These are phyloP conservation scores for Pythium chondricola DNA, from an alignment of 352 stramenopile genomes.

Conservation along the genomic window DNA sequence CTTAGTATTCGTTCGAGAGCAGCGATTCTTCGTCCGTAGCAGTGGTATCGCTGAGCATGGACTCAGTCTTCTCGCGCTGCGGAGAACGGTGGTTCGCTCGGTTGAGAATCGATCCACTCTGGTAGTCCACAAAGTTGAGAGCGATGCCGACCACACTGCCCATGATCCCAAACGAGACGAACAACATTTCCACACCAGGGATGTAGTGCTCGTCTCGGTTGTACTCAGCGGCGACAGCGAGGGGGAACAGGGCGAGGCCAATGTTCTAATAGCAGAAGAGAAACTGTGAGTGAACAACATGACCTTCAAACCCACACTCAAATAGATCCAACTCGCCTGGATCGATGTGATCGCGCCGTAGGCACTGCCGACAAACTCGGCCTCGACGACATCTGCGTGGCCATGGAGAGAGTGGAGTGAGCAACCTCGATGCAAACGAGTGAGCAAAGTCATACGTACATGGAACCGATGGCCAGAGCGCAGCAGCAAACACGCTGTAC, in stretches of 20 bases:
- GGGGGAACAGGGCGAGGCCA: slow-evolving; percentile 67
- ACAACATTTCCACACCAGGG: slow-evolving; percentile 74
- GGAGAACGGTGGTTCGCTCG: slow-evolving; percentile 37
- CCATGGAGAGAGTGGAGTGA: too few species aligned
- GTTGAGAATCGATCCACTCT: slow-evolving; percentile 76
- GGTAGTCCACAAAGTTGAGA: slow-evolving; percentile 75
- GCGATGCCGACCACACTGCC: slow-evolving; percentile 62
- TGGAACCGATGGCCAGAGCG: slow-evolving; percentile 90
- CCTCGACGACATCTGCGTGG: slow-evolving; percentile 81
- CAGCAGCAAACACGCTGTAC: slow-evolving; percentile 90
- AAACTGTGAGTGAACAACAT: neutral
- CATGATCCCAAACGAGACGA: slow-evolving; percentile 69
- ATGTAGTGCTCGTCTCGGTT: slow-evolving; percentile 70
- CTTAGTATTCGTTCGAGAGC: slow-evolving; percentile 48
- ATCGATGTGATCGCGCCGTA: slow-evolving; percentile 93
- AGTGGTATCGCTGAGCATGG: slow-evolving; percentile 38
- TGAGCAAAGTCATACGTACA: too few species aligned
- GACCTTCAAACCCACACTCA: neutral
- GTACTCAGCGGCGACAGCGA: slow-evolving; percentile 71
- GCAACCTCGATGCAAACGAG: too few species aligned
- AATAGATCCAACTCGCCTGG: slow-evolving; percentile 35
- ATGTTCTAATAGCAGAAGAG: slow-evolving; percentile 45
- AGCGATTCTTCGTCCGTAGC: slow-evolving; percentile 50
- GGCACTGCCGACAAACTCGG: slow-evolving; percentile 84
- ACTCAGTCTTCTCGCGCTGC: slow-evolving; percentile 10